Conservation (phyloP, 805 yeast genomes). For the Candida loeiensis region DNA sequence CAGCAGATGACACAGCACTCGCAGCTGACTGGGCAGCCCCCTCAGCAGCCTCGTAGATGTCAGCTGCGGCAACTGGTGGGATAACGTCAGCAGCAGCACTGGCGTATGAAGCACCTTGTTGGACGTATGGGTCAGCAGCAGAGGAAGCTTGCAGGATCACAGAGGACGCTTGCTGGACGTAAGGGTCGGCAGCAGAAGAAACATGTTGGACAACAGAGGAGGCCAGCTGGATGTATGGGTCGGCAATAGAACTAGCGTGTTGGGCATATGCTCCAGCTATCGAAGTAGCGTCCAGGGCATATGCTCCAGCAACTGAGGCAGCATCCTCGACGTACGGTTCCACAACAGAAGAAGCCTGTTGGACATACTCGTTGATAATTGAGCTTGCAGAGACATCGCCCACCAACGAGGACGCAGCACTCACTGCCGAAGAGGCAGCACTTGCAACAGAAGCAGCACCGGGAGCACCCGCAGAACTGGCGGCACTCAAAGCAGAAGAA, state of each 20-base stretch:
- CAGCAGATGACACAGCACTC: background rate
- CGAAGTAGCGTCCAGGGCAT: constrained; percentile 1
- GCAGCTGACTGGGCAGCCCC: background rate
- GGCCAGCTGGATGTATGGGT: too few species aligned
- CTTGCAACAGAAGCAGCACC: constrained; percentile 2
- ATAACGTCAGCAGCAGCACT: background rate
- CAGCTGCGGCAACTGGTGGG: background rate
- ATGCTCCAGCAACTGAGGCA: constrained; percentile 3
- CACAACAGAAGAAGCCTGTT: constrained; percentile 1
- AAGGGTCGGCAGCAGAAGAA: background rate
- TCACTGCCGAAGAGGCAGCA: background rate
- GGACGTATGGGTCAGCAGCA: constrained; percentile 1
- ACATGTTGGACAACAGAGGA: background rate
- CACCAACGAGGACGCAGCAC: background rate
- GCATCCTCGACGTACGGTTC: constrained; percentile 10
- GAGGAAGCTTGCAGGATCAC: background rate
- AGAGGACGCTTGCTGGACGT: background rate
- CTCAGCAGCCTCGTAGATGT: too few species aligned
- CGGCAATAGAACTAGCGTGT: background rate
- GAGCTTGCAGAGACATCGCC: background rate
- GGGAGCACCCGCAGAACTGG: background rate
- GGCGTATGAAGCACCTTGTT: background rate
- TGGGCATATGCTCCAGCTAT: too few species aligned
- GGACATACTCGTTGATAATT: background rate
- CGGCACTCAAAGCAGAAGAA: background rate